A percentile compares a stretch with the other conserved stretches of the same genome.
Conservation (phyloP, 345 rosid genomes). For the Rhodamnia rubescens region DNA sequence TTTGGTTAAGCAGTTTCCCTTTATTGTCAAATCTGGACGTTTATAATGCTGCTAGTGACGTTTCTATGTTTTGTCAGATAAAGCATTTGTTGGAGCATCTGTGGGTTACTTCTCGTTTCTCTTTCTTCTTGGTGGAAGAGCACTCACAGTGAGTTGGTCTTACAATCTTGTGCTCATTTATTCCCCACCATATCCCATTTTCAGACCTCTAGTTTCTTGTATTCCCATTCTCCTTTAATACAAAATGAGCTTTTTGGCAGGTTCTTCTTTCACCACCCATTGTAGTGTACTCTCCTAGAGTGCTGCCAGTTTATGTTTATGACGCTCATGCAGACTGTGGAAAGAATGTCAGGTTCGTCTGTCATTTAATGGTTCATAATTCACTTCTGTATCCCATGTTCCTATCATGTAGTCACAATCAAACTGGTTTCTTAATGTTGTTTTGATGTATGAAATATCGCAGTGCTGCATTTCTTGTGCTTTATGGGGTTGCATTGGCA, state of each 20-base stretch:
- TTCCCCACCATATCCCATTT: not conserved
- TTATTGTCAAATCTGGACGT: not conserved
- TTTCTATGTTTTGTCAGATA: conserved; percentile 28
- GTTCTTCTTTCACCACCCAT: conserved; percentile 99
- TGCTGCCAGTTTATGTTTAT: conserved; percentile 92
- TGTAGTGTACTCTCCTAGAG: conserved; percentile 98
- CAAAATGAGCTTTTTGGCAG: conserved; percentile 18
- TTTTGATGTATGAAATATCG: conserved; percentile 2
- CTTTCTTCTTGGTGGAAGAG: conserved; percentile 95
- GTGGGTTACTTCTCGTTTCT: conserved; percentile 94
- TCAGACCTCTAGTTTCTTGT: not conserved
- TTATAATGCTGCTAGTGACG: not conserved
- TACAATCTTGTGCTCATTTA: not conserved
- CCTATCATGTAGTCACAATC: not conserved
- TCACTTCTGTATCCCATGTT: not conserved
- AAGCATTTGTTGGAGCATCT: conserved; percentile 97
- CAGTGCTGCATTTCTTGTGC: conserved; percentile 95
- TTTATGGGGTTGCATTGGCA: conserved; percentile 96
- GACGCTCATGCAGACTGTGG: conserved; percentile 99
- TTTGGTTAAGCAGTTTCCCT: not conserved
- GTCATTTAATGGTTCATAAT: not conserved
- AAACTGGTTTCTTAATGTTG: not conserved
- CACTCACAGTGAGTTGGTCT: conserved; percentile 64
- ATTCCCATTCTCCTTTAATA: not conserved
- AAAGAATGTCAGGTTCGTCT: conserved; percentile 89